These are phyloP conservation scores for Ailanthus altissimus DNA, from an alignment of 345 rosid genomes.

Conservation along the genomic window DNA sequence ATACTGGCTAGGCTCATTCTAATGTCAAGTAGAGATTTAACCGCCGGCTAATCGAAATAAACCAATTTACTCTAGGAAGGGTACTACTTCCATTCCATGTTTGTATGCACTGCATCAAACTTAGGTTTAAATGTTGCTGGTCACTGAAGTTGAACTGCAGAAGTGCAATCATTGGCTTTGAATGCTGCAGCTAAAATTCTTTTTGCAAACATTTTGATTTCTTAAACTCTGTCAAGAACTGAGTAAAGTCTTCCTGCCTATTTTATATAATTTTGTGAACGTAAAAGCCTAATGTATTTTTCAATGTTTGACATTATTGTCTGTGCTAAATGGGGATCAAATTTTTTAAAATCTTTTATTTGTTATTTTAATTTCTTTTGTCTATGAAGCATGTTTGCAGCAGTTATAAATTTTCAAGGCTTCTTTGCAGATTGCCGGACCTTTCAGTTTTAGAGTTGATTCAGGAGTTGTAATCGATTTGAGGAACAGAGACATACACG, in stretches of 20 bases:
- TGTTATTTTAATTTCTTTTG: not conserved
- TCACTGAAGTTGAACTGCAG: not conserved
- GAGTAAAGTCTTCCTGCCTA: not conserved
- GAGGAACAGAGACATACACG: slow-evolving; percentile 42
- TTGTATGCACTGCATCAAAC: not conserved
- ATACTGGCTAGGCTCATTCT: not conserved
- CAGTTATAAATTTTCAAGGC: not conserved
- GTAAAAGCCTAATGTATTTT: no score
- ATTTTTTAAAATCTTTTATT: not conserved
- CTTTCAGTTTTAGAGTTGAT: slow-evolving; percentile 86
- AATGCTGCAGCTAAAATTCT: not conserved
- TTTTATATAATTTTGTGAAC: no score
- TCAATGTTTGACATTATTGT: not conserved
- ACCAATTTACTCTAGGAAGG: not conserved
- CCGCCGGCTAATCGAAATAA: not conserved
- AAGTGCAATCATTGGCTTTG: not conserved
- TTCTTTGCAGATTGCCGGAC: slow-evolving; percentile 75
- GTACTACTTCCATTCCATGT: not conserved
- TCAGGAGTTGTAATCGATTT: slow-evolving; percentile 58
- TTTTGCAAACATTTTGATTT: not conserved
- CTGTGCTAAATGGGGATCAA: not conserved
- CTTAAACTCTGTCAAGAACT: not conserved
- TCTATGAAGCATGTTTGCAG: not conserved
- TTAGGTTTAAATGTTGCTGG: not conserved
- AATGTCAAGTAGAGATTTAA: not conserved